These are phyloP conservation scores for Diaporthe velutina DNA, from an alignment of 2,329 filamentous ascomycete genomes.

Conservation along the genomic window DNA sequence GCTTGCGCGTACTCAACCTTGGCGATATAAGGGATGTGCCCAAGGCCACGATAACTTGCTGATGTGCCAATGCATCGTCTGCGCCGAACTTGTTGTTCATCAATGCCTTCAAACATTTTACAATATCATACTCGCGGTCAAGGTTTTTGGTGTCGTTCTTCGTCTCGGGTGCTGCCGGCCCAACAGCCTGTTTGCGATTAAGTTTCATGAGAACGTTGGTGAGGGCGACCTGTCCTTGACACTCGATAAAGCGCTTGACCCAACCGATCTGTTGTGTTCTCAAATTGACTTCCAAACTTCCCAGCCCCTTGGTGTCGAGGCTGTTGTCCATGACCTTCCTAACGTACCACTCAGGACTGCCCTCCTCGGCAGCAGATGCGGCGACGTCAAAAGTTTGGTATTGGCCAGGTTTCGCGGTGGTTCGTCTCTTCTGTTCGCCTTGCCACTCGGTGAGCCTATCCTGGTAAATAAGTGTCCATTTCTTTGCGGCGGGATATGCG, in stretches of 20 bases:
- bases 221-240: constrained; percentile 94
- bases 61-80: constrained; percentile 91
- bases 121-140: constrained; percentile 94
- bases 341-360: constrained; percentile 98
- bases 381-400: constrained; percentile 75
- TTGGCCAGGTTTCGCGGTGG: constrained; percentile 79
- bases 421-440: constrained; percentile 89
- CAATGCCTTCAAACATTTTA: constrained; percentile 95
- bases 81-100: constrained; percentile 99
- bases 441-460: constrained; percentile 94
- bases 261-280: constrained; percentile 97
- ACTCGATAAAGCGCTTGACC: constrained; percentile 97
- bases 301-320: constrained; percentile 90
- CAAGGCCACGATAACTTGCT: constrained; percentile 89
- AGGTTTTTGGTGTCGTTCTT: constrained; percentile 77
- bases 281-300: constrained; percentile 93
- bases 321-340: constrained; percentile 96
- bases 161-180: constrained; percentile 74
- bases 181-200: constrained; percentile 85
- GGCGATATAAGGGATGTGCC: constrained; percentile 89
- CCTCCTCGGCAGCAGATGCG: constrained; percentile 90
- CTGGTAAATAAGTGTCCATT: constrained; percentile 97
- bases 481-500: constrained; percentile 93
- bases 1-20: constrained; percentile 89
- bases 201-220: constrained; percentile 95